Percentiles rank a stretch among this genome's conserved stretches.
Evolutionary conservation across 257 asterid species (phyloP).

Genomic region (Ilex asprella): DNA sequence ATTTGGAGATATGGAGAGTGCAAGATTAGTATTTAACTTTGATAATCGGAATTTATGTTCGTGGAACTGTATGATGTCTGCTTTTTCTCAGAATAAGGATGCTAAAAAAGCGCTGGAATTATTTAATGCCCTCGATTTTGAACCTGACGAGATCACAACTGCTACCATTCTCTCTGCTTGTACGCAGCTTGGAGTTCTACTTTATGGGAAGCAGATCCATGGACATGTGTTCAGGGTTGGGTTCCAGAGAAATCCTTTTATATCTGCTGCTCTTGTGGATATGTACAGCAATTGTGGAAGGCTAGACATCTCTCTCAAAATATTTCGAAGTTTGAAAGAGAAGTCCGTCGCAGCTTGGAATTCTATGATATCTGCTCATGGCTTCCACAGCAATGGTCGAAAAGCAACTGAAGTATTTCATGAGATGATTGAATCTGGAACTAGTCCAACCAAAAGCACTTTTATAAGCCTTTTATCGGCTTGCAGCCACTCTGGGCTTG

Average conservation of each 20-base stretch:
- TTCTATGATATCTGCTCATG: conserved; percentile 58
- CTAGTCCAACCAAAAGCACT: conserved; percentile 46
- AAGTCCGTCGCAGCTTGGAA: conserved; percentile 54
- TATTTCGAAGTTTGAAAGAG: conserved; percentile 27
- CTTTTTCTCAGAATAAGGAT: conserved; percentile 53
- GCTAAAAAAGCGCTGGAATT: conserved; percentile 46
- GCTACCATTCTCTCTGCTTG: conserved; percentile 61
- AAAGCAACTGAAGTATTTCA: conserved; percentile 39
- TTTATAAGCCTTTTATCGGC: conserved; percentile 61
- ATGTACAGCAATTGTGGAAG: conserved; percentile 71
- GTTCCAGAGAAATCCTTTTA: conserved; percentile 32
- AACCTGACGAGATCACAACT: conserved; percentile 57
- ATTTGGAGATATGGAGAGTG: conserved; percentile 48
- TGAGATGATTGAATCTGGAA: conserved; percentile 38
- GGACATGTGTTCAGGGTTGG: conserved; percentile 37
- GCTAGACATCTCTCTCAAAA: conserved; percentile 40
- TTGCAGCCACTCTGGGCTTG: conserved; percentile 64
- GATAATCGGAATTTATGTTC: conserved; percentile 49
- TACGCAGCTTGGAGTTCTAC: conserved; percentile 44
- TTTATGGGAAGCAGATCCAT: conserved; percentile 55
- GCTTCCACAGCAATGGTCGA: conserved; percentile 41
- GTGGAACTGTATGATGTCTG: conserved; percentile 63
- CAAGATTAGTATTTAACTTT: conserved; percentile 40
- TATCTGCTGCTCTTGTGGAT: conserved; percentile 52
- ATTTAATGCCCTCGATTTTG: conserved; percentile 44